Evolutionary conservation across 768 basidiomycete genomes (phyloP).

Genomic region (Lyophyllum semitale): DNA sequence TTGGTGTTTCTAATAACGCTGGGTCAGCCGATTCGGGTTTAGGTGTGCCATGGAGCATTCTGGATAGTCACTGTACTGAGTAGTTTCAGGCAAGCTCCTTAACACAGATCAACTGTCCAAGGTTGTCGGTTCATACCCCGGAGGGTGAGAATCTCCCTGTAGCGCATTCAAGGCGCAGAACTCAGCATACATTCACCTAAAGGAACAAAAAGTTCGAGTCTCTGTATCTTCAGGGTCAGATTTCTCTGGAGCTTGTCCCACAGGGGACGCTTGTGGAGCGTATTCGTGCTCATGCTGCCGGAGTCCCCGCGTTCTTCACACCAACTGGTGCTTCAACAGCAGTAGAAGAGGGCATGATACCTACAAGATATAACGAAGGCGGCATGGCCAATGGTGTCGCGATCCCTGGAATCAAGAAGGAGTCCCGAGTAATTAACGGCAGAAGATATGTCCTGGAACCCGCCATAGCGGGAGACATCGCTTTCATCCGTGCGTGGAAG

Average conservation of each 20-base stretch:
- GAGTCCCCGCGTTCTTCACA: slow-evolving; percentile 92
- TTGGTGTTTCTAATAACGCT: slow-evolving; percentile 88
- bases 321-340: slow-evolving; percentile 89
- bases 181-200: background rate
- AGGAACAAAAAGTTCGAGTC: slow-evolving; percentile 88
- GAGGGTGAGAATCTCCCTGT: slow-evolving; percentile 54
- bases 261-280: slow-evolving; percentile 91
- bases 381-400: slow-evolving; percentile 72
- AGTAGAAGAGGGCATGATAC: slow-evolving; percentile 77
- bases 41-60: slow-evolving; percentile 39
- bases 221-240: slow-evolving; percentile 76
- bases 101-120: slow-evolving; percentile 77
- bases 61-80: background rate
- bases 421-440: slow-evolving; percentile 77
- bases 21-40: slow-evolving; percentile 72
- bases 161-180: background rate
- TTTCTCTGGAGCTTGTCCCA: slow-evolving; percentile 86
- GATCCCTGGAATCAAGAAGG: slow-evolving; percentile 74
- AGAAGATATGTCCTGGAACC: slow-evolving; percentile 81
- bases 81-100: slow-evolving; percentile 64
- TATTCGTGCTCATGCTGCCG: slow-evolving; percentile 85
- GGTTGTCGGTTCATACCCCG: slow-evolving; percentile 89
- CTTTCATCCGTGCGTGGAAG: slow-evolving; percentile 90
- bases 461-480: slow-evolving; percentile 78
- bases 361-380: slow-evolving; percentile 75